Conservation (phyloP, 1,139 yeast species). For the Saccharomyces pastorianus region DNA sequence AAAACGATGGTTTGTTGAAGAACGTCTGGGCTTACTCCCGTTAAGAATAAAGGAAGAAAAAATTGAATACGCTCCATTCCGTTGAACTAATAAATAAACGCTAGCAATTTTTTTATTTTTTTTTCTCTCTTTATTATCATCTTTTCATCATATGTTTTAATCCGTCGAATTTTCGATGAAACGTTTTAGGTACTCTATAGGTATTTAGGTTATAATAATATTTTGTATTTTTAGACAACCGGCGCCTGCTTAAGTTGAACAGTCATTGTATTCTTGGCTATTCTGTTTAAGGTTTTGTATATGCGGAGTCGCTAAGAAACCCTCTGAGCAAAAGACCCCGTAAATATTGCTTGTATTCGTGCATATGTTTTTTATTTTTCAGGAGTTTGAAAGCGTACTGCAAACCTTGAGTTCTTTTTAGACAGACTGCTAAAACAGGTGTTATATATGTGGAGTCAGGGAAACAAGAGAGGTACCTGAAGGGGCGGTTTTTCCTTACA, state of each 20-base stretch:
- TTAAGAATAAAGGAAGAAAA: conserved; percentile 39
- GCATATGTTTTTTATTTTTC: not conserved
- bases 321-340: not conserved
- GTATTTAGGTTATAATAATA: not conserved
- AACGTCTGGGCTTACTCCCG: conserved; percentile 99
- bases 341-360: not conserved
- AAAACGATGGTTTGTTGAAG: conserved; percentile 95
- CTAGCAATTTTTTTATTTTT: not conserved
- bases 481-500: not conserved
- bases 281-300: not conserved
- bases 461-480: not conserved
- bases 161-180: not conserved
- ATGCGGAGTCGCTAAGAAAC: not conserved
- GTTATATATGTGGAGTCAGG: not conserved
- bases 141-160: not conserved
- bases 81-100: not conserved
- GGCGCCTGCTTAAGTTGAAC: not conserved
- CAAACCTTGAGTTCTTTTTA: not conserved
- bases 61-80: not conserved
- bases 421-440: not conserved
- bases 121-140: not conserved
- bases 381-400: not conserved
- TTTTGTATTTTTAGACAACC: not conserved
- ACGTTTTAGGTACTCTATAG: not conserved
- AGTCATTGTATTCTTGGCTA: not conserved